Conservation (phyloP, 352 stramenopile species). For the Globisporangium apiculatum region DNA sequence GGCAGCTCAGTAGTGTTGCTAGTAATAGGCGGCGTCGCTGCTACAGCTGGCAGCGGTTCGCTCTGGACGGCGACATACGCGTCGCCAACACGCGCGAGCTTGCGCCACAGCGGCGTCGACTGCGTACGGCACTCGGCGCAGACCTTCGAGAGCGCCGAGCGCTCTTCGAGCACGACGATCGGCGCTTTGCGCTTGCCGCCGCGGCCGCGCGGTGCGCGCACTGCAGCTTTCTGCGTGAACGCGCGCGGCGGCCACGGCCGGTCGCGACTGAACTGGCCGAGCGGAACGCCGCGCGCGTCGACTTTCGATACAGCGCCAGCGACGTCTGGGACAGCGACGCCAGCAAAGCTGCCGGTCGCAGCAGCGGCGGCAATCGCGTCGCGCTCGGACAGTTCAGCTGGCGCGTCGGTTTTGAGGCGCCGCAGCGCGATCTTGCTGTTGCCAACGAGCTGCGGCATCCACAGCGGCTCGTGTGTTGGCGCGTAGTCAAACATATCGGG, state of each 20-base stretch:
- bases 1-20: not conserved
- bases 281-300: conserved; percentile 12
- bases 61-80: not conserved
- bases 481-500: conserved; percentile 44
- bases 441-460: conserved; percentile 28
- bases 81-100: conserved; percentile 4
- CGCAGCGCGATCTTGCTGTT: conserved; percentile 31
- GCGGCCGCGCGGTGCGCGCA: conserved; percentile 31
- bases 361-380: conserved; percentile 1
- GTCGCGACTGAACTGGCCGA: conserved; percentile 41
- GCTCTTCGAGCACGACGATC: conserved; percentile 35
- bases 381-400: conserved; percentile 8
- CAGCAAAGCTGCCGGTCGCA: not conserved
- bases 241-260: conserved; percentile 69
- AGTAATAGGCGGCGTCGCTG: too few species aligned
- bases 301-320: conserved; percentile 13
- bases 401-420: conserved; percentile 29
- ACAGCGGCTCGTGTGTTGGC: conserved; percentile 17
- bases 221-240: conserved; percentile 52
- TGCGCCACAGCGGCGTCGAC: conserved; percentile 58
- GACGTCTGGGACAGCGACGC: not conserved
- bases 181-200: conserved; percentile 59
- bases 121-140: conserved; percentile 53
- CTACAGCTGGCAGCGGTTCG: not conserved
- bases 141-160: conserved; percentile 25